Conservation (phyloP, 2,329 filamentous ascomycete genomes). For the Aspergillus unguis region DNA sequence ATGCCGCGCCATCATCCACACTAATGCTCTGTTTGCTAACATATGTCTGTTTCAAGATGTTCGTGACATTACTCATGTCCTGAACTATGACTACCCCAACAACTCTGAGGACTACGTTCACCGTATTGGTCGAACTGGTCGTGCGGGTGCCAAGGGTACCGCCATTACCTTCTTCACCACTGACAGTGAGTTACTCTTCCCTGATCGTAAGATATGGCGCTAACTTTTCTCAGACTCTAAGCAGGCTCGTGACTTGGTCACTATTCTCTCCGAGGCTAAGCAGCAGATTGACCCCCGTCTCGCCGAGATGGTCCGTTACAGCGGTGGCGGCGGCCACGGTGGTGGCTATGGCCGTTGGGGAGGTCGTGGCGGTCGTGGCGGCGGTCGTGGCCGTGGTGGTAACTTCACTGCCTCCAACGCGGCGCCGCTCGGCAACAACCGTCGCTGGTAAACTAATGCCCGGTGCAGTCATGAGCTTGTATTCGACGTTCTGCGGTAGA, state of each 20-base stretch:
- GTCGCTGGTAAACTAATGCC: constrained; percentile 52
- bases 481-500: constrained; percentile 31
- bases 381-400: constrained; percentile 51
- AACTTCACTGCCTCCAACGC: constrained; percentile 57
- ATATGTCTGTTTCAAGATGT: constrained; percentile 78
- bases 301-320: constrained; percentile 90
- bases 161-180: constrained; percentile 98
- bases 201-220: constrained; percentile 17
- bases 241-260: constrained; percentile 94
- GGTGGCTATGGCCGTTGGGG: constrained; percentile 56
- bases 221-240: constrained; percentile 63
- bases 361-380: constrained; percentile 67
- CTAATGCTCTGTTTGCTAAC: constrained; percentile 70
- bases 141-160: constrained; percentile 83
- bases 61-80: constrained; percentile 99
- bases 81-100: constrained; percentile 99
- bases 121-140: constrained; percentile 66
- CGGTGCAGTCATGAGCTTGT: constrained; percentile 27
- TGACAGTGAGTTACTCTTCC: constrained; percentile 74
- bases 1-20: constrained; percentile 42
- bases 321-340: constrained; percentile 75
- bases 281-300: constrained; percentile 96
- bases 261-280: constrained; percentile 91
- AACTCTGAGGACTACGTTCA: constrained; percentile 71
- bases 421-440: constrained; percentile 55